A percentile compares a stretch with the other conserved stretches of the same genome.
phyloP scores from a whole-genome alignment of 176 grass and related monocot species.

The Metroxylon sagu region DNA sequence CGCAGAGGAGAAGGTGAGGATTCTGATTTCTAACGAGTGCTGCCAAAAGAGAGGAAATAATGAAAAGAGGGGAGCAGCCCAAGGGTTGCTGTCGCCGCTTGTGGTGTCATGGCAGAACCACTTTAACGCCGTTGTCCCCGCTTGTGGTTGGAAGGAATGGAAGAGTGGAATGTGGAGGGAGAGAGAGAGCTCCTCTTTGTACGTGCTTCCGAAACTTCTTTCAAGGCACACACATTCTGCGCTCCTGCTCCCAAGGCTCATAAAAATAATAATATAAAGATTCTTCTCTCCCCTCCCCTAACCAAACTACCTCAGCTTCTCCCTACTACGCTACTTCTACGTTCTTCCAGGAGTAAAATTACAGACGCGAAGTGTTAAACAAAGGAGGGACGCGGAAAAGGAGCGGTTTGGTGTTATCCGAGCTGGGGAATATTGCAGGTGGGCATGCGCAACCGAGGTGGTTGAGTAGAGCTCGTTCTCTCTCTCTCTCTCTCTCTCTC shows the following conservation, averaged over 20 bases:
- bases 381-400: too few species aligned
- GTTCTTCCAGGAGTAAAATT: constrained; percentile 13
- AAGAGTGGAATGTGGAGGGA: not conserved
- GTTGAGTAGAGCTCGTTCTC: not conserved
- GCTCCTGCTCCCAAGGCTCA: constrained; percentile 31
- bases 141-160: constrained; percentile 2
- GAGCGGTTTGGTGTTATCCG: not conserved
- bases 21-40: too few species aligned
- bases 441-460: not conserved
- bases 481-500: constrained; percentile 7
- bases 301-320: constrained; percentile 24
- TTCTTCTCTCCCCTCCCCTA: constrained; percentile 10
- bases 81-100: constrained; percentile 29
- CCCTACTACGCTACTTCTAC: constrained; percentile 4
- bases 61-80: constrained; percentile 17
- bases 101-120: constrained; percentile 33
- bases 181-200: constrained; percentile 21
- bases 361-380: too few species aligned
- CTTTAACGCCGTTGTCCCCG: constrained; percentile 47
- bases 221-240: constrained; percentile 40
- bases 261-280: not conserved
- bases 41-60: not conserved
- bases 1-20: too few species aligned
- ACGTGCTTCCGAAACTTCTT: constrained; percentile 33
- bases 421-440: not conserved